A percentile compares a stretch with the other conserved stretches of the same genome.
Conservation (phyloP, 2,329 filamentous ascomycete genomes). For the Aspergillus bombycis region DNA sequence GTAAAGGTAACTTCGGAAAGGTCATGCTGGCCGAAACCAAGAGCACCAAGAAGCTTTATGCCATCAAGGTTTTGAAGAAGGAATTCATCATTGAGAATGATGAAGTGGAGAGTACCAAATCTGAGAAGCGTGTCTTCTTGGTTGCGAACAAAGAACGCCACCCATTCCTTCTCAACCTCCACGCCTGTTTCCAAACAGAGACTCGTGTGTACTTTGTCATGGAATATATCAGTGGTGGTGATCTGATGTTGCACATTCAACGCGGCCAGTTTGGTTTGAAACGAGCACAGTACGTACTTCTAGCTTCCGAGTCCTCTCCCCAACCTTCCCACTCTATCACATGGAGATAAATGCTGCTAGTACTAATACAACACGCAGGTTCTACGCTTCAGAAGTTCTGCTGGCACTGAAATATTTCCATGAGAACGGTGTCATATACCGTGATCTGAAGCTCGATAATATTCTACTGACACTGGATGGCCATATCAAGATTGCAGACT, state of each 20-base stretch:
- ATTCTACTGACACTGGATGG: conserved; percentile 93
- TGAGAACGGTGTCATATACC: conserved; percentile 97
- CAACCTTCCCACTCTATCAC: background rate
- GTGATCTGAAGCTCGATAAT: conserved; percentile 79
- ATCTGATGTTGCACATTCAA: conserved; percentile 99
- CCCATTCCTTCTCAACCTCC: conserved; percentile 90
- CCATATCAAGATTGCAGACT: conserved; percentile 98
- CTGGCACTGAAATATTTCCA: conserved; percentile 98
- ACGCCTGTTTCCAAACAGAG: conserved; percentile 98
- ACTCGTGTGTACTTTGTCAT: conserved; percentile 99
- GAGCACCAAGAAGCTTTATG: conserved; percentile 85
- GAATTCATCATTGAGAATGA: conserved; percentile 99
- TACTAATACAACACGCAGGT: conserved; percentile 56
- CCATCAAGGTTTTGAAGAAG: conserved; percentile 99
- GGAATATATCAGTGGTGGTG: conserved; percentile 98
- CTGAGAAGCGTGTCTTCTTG: conserved; percentile 95
- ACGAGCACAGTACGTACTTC: conserved; percentile 77
- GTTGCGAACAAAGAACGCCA: conserved; percentile 97
- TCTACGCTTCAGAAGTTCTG: conserved; percentile 97
- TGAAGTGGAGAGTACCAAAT: conserved; percentile 96
- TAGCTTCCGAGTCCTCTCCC: background rate
- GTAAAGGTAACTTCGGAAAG: conserved; percentile 99
- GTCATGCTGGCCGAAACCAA: conserved; percentile 99
- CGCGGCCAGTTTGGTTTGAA: conserved; percentile 94
- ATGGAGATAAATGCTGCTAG: background rate